Evolutionary conservation across 2,329 filamentous ascomycete species (phyloP).

Genomic region (Xylaria arbuscula): DNA sequence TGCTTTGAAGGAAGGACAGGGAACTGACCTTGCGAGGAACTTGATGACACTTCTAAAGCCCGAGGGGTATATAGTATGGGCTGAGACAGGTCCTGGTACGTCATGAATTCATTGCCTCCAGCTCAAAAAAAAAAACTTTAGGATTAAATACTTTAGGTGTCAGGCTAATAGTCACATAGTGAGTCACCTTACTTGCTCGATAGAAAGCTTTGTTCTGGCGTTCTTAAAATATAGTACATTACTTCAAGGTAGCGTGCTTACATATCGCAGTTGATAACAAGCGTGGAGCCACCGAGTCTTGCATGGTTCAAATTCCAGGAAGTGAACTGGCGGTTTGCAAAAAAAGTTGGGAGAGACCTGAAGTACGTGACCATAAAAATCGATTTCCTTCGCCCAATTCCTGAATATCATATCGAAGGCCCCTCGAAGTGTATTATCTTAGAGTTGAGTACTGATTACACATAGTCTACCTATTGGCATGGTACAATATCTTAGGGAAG

Average conservation of each 20-base stretch:
- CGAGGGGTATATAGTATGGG: slow-evolving; percentile 33
- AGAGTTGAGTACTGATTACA: neutral
- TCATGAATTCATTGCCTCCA: neutral
- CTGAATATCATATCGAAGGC: neutral
- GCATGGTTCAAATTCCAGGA: slow-evolving; percentile 35
- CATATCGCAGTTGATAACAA: slow-evolving; percentile 23
- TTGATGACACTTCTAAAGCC: slow-evolving; percentile 38
- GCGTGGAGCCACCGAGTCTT: slow-evolving; percentile 29
- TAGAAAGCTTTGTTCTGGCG: neutral
- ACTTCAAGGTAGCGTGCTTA: slow-evolving; percentile 1
- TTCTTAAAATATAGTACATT: neutral
- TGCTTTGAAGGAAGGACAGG: slow-evolving; percentile 31
- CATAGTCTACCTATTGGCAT: slow-evolving; percentile 35
- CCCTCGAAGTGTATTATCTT: neutral
- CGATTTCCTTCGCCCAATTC: neutral
- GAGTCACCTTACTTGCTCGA: neutral
- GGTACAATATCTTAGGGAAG: slow-evolving; percentile 32
- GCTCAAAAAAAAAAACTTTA: neutral
- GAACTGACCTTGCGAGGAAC: slow-evolving; percentile 26
- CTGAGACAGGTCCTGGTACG: slow-evolving; percentile 35
- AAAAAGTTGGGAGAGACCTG: slow-evolving; percentile 32
- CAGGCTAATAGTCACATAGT: slow-evolving; percentile 15
- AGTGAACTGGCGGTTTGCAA: slow-evolving; percentile 33
- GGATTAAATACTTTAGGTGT: neutral
- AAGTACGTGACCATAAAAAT: slow-evolving; percentile 25